Evolutionary conservation across 139 green algal species (phyloP).

Genomic region (Tetraselmis chui): DNA sequence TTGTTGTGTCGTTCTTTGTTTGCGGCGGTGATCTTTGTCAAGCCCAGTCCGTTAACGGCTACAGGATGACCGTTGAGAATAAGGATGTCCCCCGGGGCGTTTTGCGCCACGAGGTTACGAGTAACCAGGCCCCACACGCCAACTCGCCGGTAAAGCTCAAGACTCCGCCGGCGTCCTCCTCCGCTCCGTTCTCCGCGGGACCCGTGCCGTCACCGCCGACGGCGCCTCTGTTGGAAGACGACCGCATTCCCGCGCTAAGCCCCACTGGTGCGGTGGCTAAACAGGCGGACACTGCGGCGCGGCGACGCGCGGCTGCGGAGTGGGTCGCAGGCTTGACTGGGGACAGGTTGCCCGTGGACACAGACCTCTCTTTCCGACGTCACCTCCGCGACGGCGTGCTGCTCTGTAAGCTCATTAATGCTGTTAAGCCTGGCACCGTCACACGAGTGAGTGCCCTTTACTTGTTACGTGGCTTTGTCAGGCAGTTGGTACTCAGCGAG

Average conservation of each 20-base stretch:
- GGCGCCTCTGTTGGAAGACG: background rate
- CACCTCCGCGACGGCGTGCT: constrained; percentile 47
- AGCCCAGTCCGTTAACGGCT: too few species aligned
- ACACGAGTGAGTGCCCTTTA: background rate
- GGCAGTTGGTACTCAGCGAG: background rate
- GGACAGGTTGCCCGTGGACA: constrained; percentile 24
- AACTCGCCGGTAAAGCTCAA: background rate
- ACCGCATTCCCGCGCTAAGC: background rate
- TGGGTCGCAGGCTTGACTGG: constrained; percentile 45
- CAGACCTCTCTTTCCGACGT: constrained; percentile 40
- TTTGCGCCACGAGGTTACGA: background rate
- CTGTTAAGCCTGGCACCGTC: constrained; percentile 29
- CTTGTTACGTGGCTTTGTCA: too few species aligned
- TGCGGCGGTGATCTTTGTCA: too few species aligned
- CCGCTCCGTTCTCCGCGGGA: too few species aligned
- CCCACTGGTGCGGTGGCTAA: background rate
- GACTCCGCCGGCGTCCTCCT: background rate
- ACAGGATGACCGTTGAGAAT: background rate
- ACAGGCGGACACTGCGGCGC: background rate
- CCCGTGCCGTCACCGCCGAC: background rate
- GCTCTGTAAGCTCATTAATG: constrained; percentile 53
- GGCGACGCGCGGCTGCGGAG: constrained; percentile 28
- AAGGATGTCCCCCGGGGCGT: background rate
- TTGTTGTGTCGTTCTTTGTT: too few species aligned
- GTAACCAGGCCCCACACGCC: background rate